A percentile compares a stretch with the other conserved stretches of the same genome.
Conservation (phyloP, 139 green algal species). For the Pseudopediastrum boryanum region DNA sequence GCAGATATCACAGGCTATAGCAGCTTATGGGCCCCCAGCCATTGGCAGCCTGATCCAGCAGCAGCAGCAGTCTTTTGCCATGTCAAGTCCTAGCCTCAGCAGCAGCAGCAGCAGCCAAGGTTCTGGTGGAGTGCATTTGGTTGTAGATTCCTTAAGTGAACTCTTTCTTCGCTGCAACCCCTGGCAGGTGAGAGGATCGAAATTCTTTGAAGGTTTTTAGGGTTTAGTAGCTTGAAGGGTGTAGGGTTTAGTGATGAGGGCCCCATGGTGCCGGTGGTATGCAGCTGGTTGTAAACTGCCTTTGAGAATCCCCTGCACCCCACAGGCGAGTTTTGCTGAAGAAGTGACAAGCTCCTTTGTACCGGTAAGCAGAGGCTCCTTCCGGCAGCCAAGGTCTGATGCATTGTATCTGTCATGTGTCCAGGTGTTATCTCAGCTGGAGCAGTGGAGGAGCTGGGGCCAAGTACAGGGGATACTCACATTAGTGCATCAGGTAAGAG, state of each 20-base stretch:
- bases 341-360: neutral
- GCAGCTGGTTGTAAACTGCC: neutral
- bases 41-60: neutral
- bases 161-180: neutral
- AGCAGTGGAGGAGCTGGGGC: neutral
- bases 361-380: neutral
- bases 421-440: slow-evolving; percentile 23
- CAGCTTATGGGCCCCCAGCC: neutral
- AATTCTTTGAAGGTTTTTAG: neutral
- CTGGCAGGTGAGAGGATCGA: neutral
- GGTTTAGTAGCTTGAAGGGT: neutral
- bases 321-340: neutral
- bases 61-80: slow-evolving; percentile 25
- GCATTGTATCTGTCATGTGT: neutral
- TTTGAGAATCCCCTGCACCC: too few relatives aligned
- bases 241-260: neutral
- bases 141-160: neutral
- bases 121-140: neutral
- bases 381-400: neutral
- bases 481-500: slow-evolving; percentile 18
- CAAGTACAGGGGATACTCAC: slow-evolving; percentile 20
- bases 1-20: neutral
- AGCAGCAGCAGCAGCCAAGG: slow-evolving; percentile 14
- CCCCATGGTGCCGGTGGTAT: neutral
- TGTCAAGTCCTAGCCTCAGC: slow-evolving; percentile 10